Conservation (phyloP, 208 protist genomes). For the Wallacemonas sp. region DNA sequence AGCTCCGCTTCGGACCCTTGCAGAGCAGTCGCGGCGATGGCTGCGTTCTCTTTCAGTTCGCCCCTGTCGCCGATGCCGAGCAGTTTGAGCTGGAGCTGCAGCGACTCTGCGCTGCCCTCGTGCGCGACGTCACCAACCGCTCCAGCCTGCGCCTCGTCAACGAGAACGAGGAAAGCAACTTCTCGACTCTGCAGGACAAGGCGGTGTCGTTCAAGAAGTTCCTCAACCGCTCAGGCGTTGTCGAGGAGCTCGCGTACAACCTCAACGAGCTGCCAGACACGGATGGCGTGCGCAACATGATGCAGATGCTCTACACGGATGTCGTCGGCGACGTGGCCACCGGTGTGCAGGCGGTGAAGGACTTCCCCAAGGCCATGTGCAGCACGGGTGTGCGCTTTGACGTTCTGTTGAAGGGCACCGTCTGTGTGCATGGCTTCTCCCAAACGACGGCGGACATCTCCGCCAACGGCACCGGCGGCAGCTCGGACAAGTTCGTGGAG, state of each 20-base stretch:
- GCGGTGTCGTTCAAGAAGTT: conserved; percentile 62
- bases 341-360: conserved; percentile 51
- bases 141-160: conserved; percentile 59
- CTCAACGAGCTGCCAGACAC: conserved; percentile 45
- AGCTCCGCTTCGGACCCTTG: conserved; percentile 64
- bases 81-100: conserved; percentile 71
- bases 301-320: conserved; percentile 88
- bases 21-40: conserved; percentile 75
- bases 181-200: conserved; percentile 43
- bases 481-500: conserved; percentile 14
- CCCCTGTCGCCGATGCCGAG: conserved; percentile 36
- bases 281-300: conserved; percentile 56
- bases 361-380: conserved; percentile 79
- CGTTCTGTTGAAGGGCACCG: conserved; percentile 50
- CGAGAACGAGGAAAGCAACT: conserved; percentile 76
- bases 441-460: conserved; percentile 35
- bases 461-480: conserved; percentile 2
- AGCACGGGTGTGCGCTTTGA: conserved; percentile 71
- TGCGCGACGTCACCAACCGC: conserved; percentile 75
- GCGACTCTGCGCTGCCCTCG: conserved; percentile 69
- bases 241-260: conserved; percentile 29
- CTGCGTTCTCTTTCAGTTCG: conserved; percentile 74
- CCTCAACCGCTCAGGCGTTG: conserved; percentile 35
- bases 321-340: conserved; percentile 52
- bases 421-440: conserved; percentile 80